Base-by-base conservation (phyloP, 805 yeast genomes). In the Ogataea naganishii region DNA sequence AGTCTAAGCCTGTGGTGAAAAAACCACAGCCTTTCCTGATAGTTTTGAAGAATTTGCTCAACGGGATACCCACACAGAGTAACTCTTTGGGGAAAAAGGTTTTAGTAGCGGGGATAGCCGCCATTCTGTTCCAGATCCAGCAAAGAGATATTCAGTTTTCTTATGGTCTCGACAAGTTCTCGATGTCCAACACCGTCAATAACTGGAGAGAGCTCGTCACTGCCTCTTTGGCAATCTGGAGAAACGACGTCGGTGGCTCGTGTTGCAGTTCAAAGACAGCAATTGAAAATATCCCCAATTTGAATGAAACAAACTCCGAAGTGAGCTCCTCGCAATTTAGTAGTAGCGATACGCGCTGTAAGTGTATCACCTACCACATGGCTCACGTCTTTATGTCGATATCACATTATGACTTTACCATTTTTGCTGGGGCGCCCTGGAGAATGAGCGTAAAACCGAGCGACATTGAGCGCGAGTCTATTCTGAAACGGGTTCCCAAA, bases 361-460 rank as follows among this genome's bases (percentile, higher is more conserved):
- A 72, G 37, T 66, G 73, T 35, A 77, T 84, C 0, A 70, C 76
- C 31, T 80, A 74, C 51, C 88, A 83, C 46, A 62, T 80, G 58
- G 74, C 83, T 1, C 88, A 80, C 46, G 72, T 81, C 11, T 69
- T 75, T 26, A 68, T 83, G 47, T 72, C 82, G 30, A 67, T 80
- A 18, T 76, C 81, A 33, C 84, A 81, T 38, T 77, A 80, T 51
- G 94, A 84, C 51, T 72, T 81, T 34, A 80, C 80, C 31, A 76
- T 81, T 5, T 78, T 64, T 50, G 78, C 88, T 3, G 95, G 95
- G 1, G 81, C 85, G 6, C 92, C 92, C 1, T 72, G 80, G 56
- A 69, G 86, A 43, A 76, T 80, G 77, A 80, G 72, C 43, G 84
- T 77, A 20, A 61, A 60, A 22, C 75, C 80, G 8, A 69, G 72